Evolutionary conservation across 805 yeast genomes (phyloP).

Genomic region (Peterozyma toletana): DNA sequence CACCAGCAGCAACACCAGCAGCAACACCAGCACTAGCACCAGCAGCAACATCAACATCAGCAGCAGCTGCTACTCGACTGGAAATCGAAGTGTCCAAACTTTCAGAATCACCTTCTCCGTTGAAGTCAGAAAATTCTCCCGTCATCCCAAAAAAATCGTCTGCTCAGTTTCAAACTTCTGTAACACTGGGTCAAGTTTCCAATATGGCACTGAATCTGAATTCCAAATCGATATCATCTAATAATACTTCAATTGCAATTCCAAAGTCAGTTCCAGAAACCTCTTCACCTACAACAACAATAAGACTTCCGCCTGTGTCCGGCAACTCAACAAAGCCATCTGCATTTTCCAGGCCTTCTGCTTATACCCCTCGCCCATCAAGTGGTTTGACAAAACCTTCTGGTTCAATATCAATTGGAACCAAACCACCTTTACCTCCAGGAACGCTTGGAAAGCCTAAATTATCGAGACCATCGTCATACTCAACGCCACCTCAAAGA

Average conservation of each 20-base stretch:
- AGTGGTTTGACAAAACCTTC: not conserved
- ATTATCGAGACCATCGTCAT: constrained; percentile 5
- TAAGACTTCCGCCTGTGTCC: not conserved
- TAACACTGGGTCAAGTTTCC: constrained; percentile 10
- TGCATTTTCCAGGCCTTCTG: constrained; percentile 13
- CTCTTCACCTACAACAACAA: not conserved
- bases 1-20: constrained; percentile 17
- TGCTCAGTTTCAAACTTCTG: constrained; percentile 1
- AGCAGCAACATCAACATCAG: constrained; percentile 14
- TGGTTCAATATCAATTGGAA: not conserved
- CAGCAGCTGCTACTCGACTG: constrained; percentile 12
- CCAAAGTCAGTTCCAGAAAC: not conserved
- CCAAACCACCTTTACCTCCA: not conserved
- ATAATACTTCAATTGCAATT: not conserved
- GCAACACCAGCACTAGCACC: too few species aligned
- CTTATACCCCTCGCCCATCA: not conserved
- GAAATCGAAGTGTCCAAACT: too few species aligned
- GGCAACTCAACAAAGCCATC: constrained; percentile 14
- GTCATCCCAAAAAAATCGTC: not conserved
- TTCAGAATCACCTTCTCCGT: constrained; percentile 1
- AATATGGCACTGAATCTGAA: constrained; percentile 1
- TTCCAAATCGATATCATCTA: not conserved
- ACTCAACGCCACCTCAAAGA: constrained; percentile 3
- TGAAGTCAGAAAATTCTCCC: constrained; percentile 8
- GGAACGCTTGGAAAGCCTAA: constrained; percentile 1